Evolutionary conservation across 352 stramenopile species (phyloP).

Genomic region (Blastocystis sp.): DNA sequence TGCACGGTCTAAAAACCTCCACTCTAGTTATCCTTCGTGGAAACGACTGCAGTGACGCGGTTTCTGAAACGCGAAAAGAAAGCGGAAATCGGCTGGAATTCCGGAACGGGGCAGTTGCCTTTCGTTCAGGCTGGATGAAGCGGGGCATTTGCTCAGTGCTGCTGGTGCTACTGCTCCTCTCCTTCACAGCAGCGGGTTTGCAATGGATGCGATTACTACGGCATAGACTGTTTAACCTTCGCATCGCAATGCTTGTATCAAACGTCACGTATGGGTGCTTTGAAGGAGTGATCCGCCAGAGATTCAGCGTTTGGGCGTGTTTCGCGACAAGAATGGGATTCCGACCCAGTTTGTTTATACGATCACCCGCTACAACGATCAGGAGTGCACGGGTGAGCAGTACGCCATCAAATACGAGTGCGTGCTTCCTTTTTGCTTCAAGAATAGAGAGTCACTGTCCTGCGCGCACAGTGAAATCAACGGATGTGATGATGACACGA

Average conservation of each 20-base stretch:
- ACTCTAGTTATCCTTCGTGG: too few species aligned
- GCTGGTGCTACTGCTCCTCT: not conserved
- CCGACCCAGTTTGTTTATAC: constrained; percentile 27
- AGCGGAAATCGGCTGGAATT: not conserved
- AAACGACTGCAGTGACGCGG: not conserved
- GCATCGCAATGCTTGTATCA: constrained; percentile 24
- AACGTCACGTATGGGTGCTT: not conserved
- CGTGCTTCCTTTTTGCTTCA: not conserved
- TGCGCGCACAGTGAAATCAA: not conserved
- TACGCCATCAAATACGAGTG: constrained; percentile 8
- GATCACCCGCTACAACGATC: constrained; percentile 26
- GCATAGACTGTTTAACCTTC: constrained; percentile 14
- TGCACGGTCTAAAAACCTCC: too few species aligned
- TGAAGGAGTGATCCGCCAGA: constrained; percentile 15
- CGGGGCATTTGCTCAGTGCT: not conserved
- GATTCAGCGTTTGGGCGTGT: constrained; percentile 38
- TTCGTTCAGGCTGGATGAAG: not conserved
- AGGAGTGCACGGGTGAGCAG: not conserved
- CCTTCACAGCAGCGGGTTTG: not conserved
- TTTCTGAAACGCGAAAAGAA: not conserved
- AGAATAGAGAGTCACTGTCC: constrained; percentile 27
- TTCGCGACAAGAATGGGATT: not conserved
- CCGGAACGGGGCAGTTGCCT: not conserved
- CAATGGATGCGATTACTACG: not conserved
- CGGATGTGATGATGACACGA: not conserved